Conservation (phyloP, 768 basidiomycete genomes). For the Dentipellis sp. region DNA sequence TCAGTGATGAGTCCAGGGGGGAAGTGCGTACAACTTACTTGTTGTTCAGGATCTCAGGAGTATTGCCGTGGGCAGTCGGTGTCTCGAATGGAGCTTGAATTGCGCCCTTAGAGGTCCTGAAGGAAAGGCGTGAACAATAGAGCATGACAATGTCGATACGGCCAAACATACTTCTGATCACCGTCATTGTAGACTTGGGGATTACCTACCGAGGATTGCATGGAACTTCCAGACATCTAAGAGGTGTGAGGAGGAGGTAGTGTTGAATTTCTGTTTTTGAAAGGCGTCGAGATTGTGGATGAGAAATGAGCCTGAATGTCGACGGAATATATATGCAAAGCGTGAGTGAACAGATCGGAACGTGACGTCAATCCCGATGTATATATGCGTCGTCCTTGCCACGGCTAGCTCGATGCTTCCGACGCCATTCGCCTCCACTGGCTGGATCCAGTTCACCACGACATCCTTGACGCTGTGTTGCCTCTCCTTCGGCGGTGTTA, state of each 20-base stretch:
- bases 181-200: constrained; percentile 36
- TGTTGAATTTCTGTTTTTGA: not conserved
- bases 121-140: too few species aligned
- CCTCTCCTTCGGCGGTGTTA: too few species aligned
- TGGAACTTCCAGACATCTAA: constrained; percentile 18
- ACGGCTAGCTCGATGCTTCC: too few species aligned
- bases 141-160: not conserved
- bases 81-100: too few species aligned
- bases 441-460: too few species aligned
- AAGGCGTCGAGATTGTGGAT: not conserved
- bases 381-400: not conserved
- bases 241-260: not conserved
- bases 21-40: constrained; percentile 13
- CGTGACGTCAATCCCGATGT: not conserved
- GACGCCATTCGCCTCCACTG: too few species aligned
- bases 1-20: not conserved
- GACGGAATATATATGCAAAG: not conserved
- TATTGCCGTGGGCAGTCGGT: too few species aligned
- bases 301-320: not conserved
- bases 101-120: too few species aligned
- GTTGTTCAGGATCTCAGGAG: too few species aligned
- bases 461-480: too few species aligned
- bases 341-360: not conserved
- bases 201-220: constrained; percentile 45
- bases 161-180: constrained; percentile 35